These are phyloP conservation scores for Symmetrospora coprosmae DNA, from an alignment of 768 basidiomycete genomes.

Conservation along the genomic window DNA sequence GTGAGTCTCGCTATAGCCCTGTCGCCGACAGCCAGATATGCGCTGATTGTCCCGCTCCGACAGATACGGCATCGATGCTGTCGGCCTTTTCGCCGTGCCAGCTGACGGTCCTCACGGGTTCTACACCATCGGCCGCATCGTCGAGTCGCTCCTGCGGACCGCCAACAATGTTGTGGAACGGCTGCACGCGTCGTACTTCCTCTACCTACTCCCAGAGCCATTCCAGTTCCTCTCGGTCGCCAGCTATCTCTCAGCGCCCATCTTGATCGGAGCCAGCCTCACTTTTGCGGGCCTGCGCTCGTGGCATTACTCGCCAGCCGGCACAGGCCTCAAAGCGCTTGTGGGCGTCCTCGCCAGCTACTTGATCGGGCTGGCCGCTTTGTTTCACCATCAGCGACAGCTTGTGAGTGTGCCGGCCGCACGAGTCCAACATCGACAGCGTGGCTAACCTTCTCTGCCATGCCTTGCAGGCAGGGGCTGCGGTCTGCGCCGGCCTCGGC, in stretches of 20 bases:
- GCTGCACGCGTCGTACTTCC: slow-evolving; percentile 93
- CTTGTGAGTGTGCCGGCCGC: no score
- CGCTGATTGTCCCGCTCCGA: not conserved
- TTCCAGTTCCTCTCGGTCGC: slow-evolving; percentile 74
- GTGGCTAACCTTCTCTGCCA: no score
- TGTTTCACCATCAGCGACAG: no score
- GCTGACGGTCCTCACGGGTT: slow-evolving; percentile 89
- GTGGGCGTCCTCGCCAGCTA: not conserved
- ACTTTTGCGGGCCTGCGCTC: slow-evolving; percentile 64
- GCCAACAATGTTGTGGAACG: slow-evolving; percentile 89
- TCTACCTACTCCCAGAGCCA: slow-evolving; percentile 63
- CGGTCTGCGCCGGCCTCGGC: no score
- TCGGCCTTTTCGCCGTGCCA: slow-evolving; percentile 77
- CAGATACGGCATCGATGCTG: slow-evolving; percentile 85
- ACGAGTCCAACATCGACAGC: no score
- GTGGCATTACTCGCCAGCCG: slow-evolving; percentile 44
- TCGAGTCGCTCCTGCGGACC: slow-evolving; percentile 78
- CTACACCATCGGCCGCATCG: slow-evolving; percentile 67
- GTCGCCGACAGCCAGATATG: not conserved
- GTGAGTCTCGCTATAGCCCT: slow-evolving; percentile 40
- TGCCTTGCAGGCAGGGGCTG: no score
- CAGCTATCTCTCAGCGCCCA: slow-evolving; percentile 70
- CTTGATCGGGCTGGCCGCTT: not conserved
- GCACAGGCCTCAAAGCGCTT: slow-evolving; percentile 46
- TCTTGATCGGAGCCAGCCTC: slow-evolving; percentile 69